Conservation (phyloP, 495 filamentous ascomycete genomes). For the Tuber aestivum region DNA sequence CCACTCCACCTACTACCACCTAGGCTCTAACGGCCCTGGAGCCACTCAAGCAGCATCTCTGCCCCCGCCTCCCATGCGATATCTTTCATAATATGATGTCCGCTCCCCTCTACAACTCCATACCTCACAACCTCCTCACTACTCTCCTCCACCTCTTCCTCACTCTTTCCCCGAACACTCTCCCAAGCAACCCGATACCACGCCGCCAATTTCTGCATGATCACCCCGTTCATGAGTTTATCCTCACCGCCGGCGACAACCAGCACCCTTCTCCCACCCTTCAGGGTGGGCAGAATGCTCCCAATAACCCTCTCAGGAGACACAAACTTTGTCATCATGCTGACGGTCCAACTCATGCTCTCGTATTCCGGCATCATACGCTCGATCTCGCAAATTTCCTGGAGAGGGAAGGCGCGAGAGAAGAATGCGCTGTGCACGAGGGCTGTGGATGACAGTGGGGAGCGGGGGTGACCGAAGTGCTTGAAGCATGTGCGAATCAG, state of each 20-base stretch:
- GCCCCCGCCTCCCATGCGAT: constrained; percentile 45
- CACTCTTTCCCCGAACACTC: constrained; percentile 18
- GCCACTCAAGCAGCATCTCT: constrained; percentile 43
- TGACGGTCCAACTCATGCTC: constrained; percentile 47
- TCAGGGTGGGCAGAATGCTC: constrained; percentile 37
- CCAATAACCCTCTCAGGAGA: constrained; percentile 42
- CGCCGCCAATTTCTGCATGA: constrained; percentile 36
- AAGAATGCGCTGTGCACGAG: constrained; percentile 49
- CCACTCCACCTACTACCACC: neutral
- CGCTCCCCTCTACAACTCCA: constrained; percentile 43
- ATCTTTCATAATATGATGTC: constrained; percentile 51
- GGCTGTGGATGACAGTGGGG: constrained; percentile 47
- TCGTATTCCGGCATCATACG: constrained; percentile 45
- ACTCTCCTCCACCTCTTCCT: constrained; percentile 29
- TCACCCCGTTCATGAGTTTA: constrained; percentile 39
- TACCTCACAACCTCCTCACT: constrained; percentile 42
- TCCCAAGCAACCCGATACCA: constrained; percentile 37
- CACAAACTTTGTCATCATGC: constrained; percentile 46
- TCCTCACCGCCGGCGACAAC: constrained; percentile 46
- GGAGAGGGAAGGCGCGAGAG: constrained; percentile 36
- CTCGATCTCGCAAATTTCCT: constrained; percentile 44
- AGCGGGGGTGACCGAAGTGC: constrained; percentile 47
- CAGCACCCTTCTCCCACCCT: constrained; percentile 39
- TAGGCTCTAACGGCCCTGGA: constrained; percentile 3
- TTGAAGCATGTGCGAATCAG: constrained; percentile 46